Evolutionary conservation across 768 basidiomycete genomes (phyloP), one percentile per base, ranked within the genome.

Genomic region (Arthromyces matolae): DNA sequence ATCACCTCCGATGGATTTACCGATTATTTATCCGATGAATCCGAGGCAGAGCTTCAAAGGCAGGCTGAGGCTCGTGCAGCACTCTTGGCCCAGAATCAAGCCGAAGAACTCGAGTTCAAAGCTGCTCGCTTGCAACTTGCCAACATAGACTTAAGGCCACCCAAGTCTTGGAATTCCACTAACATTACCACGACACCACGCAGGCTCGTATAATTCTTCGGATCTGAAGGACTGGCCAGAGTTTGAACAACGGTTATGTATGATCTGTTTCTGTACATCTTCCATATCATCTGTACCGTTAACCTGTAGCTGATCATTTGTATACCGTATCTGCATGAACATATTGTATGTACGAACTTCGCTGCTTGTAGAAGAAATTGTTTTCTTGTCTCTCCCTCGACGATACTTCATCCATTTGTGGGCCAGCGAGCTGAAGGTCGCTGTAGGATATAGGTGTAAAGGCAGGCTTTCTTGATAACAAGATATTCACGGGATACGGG

Each of bases 1-100:
- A 76, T 91, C 47, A 89, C 84, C 4, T 90, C 89, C 8, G 89
- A 91, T 55, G 89, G 89, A 10, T 93, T 93, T 60, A 93, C 90
- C 10, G 90, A 93, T 62, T 93, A 93, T 63, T 68, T 91, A 24
- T 91, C 89, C n/a, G 89, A 91, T 60, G 89, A 93, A 66, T 91
- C 89, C n/a, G 89, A 93, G 59, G 88, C 83, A 22, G 89, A 93
- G 62, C 65, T 93, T 45, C 89, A 93, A 66, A 75, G 87, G 50
- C 89, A 92, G 65, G 89, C 89, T 4, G 90, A 92, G 59, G 81
- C 80, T 18, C 81, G 79, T 52, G 89, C 89, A 4, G 86, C 83
- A 5, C 63, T 87, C 34, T 66, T 87, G 13, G 89, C 86, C n/a
- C 85, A 89, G 68, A 86, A 78, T 51, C 83, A 86, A 57, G 78